Evolutionary conservation across 2,329 filamentous ascomycete species (phyloP), one percentile per base, ranked within the genome.

Genomic region (Xylariales sp.): DNA sequence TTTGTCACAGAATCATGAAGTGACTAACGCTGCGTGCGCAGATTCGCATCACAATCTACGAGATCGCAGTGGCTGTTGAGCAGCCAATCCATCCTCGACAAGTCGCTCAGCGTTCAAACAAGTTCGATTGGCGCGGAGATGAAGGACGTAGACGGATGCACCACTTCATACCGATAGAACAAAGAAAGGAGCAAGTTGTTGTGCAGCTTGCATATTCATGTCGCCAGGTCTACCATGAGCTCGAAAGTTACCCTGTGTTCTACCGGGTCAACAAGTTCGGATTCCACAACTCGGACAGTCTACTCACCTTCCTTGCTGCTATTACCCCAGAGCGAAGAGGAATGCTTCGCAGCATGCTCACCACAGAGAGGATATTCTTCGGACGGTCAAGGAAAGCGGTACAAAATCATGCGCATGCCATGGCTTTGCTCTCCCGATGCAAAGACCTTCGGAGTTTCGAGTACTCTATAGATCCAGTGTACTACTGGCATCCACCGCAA

Each of bases 261-360:
- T 43, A 46, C 31, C 40, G 44, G 12, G 40, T 43, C 8, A 46
- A 46, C 18, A 22, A 20, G 7, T 43, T 46, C 31, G 10, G 33
- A 20, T 42, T 46, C 21, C 6, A 5, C 5, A 11, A 40, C 11
- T 5, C 10, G 9, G 5, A 1, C 12, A 15, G 5, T 5, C 11
- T 33, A 7, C 28, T 32, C 11, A 5, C 9, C 9, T 40, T 40
- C 12, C 38, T 40, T 8, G 25, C 20, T 5, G 28, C 38, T 3
- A 24, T 40, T 15, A 40, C 38, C 2, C 38, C 38, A 4, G 10
- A 24, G 15, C 15, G 38, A 25, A 28, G 38, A 16, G 25, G 18
- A 6, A 24, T 33, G 4, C 16, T 40, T n/a, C 38, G 38, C n/a
- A n/a, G 18, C n/a, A 28, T 34, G 21, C 4, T 5, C n/a, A 14